These are phyloP conservation scores for Curvularia spicifera DNA, from an alignment of 2,329 filamentous ascomycete genomes.

Conservation along the genomic window DNA sequence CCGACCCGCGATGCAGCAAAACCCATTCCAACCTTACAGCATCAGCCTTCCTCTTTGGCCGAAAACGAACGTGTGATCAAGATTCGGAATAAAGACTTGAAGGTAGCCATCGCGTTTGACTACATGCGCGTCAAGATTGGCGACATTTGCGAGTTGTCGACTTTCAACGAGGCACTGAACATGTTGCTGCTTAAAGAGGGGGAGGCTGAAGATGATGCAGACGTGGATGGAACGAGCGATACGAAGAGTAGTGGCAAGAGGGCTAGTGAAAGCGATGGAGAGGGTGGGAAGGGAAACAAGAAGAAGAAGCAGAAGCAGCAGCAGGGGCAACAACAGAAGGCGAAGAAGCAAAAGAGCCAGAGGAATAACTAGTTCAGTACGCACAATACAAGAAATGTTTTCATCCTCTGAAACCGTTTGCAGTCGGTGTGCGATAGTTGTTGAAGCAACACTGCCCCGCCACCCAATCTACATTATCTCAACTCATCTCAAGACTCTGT, in stretches of 20 bases:
- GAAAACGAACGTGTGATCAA: slow-evolving; percentile 46
- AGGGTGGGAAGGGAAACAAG: slow-evolving; percentile 27
- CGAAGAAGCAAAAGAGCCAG: slow-evolving; percentile 35
- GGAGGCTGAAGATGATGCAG: slow-evolving; percentile 24
- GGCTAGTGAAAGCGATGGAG: slow-evolving; percentile 38
- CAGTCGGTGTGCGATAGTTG: neutral
- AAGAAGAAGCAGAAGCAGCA: slow-evolving; percentile 37
- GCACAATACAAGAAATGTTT: neutral
- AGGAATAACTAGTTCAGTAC: slow-evolving; percentile 33
- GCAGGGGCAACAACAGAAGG: slow-evolving; percentile 29
- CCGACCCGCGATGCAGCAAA: slow-evolving; percentile 10
- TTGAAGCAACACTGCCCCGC: neutral
- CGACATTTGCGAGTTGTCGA: slow-evolving; percentile 71
- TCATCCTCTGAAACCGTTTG: neutral
- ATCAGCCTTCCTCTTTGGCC: slow-evolving; percentile 15
- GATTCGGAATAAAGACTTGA: slow-evolving; percentile 59
- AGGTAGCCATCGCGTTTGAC: slow-evolving; percentile 77
- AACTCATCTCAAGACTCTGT: neutral
- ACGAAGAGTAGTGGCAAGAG: slow-evolving; percentile 40
- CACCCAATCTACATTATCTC: neutral
- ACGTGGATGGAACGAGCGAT: slow-evolving; percentile 24
- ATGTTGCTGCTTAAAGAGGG: slow-evolving; percentile 58
- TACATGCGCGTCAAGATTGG: slow-evolving; percentile 76
- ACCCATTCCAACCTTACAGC: slow-evolving; percentile 17
- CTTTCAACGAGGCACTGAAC: slow-evolving; percentile 66